Base-by-base conservation (phyloP, 2,329 filamentous ascomycete species). In the Pezicula carpinea region DNA sequence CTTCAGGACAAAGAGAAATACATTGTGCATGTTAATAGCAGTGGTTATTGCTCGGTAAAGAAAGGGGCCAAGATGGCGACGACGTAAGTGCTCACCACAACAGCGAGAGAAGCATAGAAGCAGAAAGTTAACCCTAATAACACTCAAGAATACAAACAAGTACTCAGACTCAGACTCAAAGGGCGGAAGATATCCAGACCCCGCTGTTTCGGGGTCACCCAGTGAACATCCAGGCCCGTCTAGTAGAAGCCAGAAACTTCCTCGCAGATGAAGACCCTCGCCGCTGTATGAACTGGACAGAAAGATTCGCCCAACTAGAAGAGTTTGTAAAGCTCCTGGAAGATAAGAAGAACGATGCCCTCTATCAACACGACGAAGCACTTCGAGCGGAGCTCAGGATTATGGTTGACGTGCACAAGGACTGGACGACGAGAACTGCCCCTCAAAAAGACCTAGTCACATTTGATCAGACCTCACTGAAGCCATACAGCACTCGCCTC, bases 221-320 rank as follows among this genome's bases (percentile, higher is more conserved):
- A 10, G 23, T 44, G 52, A 49, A 1, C 66, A 68, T 45, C 67
- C 66, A 19, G 60, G 63, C 1, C 45, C 66, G 64, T 3, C 59
- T 71, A 23, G 26, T 57, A 33, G 59, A 64, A 32, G 48, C 61
- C n/a, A 52, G 58, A 42, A 71, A 69, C 52, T 80, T 76, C 50
- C 69, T 81, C 18, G 57, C 67, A 3, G 73, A 77, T 23, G 69
- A 75, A 50, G 73, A 80, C 52, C 55, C 61, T 5, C 66, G 72
- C 47, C 66, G 70, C 14, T 68, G 66, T 47, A 38, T 63, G 1
- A 53, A 64, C 36, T 78, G 74, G 66, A 55, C 66, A 2, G 40
- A 50, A 10, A 68, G 69, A 43, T 58, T 69, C 6, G 56, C 6
- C 1, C 43, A 63, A 21, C 58, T 63, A n/a, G 51, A 58, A 35